These are phyloP conservation scores for Aspergillus oerlinghausenensis DNA, from an alignment of 2,329 filamentous ascomycete genomes.

Conservation along the genomic window DNA sequence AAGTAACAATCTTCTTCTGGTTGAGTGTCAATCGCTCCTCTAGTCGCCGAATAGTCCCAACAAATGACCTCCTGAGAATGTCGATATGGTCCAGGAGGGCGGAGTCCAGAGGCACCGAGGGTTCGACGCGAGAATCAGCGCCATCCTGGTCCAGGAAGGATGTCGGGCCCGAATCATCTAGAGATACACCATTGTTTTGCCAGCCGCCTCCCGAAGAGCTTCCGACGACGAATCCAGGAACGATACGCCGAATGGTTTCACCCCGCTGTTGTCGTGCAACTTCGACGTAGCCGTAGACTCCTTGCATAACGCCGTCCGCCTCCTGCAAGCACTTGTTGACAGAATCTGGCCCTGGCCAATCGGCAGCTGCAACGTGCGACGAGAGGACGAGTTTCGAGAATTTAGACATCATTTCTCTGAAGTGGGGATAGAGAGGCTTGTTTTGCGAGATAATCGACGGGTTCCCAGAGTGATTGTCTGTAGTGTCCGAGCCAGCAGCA, in stretches of 20 bases:
- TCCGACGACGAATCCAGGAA: conserved; percentile 88
- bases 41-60: conserved; percentile 78
- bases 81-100: conserved; percentile 78
- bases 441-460: conserved; percentile 99
- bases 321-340: conserved; percentile 94
- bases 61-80: conserved; percentile 76
- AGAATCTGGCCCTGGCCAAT: conserved; percentile 91
- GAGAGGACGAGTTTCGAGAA: conserved; percentile 99
- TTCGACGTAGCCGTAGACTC: conserved; percentile 94
- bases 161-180: conserved; percentile 60
- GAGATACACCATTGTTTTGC: conserved; percentile 62
- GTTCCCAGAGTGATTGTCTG: conserved; percentile 96
- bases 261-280: conserved; percentile 89
- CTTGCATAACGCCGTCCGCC: conserved; percentile 90
- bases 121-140: conserved; percentile 67
- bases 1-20: conserved; percentile 81
- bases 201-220: conserved; percentile 81
- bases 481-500: conserved; percentile 94
- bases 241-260: conserved; percentile 86
- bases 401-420: conserved; percentile 98
- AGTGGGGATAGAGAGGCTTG: conserved; percentile 94
- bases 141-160: conserved; percentile 84
- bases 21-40: conserved; percentile 75
- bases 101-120: conserved; percentile 68
- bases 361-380: conserved; percentile 92